Conservation (phyloP, 2,329 filamentous ascomycete genomes). For the Cryphonectria carpinicola region DNA sequence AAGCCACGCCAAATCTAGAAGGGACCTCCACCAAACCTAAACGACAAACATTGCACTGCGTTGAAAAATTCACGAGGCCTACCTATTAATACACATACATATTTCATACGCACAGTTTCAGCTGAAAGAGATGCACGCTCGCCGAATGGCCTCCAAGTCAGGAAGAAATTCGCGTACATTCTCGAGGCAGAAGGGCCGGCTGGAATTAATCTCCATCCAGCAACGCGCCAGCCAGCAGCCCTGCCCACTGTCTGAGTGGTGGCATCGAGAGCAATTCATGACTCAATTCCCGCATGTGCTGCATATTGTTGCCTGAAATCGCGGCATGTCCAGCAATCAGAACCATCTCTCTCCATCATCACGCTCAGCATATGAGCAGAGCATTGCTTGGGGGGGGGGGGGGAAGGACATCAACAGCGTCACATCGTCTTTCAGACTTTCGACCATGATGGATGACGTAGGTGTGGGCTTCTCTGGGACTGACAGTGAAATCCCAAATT, state of each 20-base stretch:
- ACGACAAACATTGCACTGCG: not conserved
- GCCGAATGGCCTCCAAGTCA: not conserved
- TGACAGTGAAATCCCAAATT: not conserved
- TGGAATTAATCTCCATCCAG: not conserved
- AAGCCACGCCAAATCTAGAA: not conserved
- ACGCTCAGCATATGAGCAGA: not conserved
- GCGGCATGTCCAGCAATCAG: not conserved
- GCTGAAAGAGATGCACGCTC: not conserved
- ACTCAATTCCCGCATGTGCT: not conserved
- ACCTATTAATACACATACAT: not conserved
- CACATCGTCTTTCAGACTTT: slow-evolving; percentile 4
- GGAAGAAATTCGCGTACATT: not conserved
- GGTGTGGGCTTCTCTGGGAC: slow-evolving; percentile 5
- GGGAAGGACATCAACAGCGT: not conserved
- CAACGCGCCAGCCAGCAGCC: not conserved
- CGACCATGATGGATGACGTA: slow-evolving; percentile 18
- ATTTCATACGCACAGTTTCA: not conserved
- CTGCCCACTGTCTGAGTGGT: not conserved
- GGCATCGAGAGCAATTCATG: not conserved
- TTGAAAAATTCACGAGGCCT: not conserved
- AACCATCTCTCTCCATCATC: not conserved
- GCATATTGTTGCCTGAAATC: slow-evolving; percentile 7
- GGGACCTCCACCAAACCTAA: not conserved
- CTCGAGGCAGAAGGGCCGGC: not conserved
- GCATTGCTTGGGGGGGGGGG: not conserved